phyloP scores from a whole-genome alignment of 257 asterid genomes.

The Solanum gracilifrons region DNA sequence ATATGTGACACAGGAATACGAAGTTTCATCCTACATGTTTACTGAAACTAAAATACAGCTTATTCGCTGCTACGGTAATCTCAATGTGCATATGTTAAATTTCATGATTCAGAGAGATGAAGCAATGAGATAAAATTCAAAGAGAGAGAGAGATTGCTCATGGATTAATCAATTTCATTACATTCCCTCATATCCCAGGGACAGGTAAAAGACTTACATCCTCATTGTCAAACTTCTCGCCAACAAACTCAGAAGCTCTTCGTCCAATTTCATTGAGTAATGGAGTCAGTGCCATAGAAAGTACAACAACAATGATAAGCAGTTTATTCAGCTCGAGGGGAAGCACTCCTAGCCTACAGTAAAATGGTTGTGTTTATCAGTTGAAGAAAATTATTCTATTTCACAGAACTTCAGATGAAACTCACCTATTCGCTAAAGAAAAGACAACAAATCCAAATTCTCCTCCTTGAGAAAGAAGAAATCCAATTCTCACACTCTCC shows the following conservation, averaged over 20 bases:
- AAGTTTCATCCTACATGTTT: neutral
- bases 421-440: slow-evolving; percentile 88
- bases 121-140: neutral
- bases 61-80: neutral
- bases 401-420: slow-evolving; percentile 2
- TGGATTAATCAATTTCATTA: neutral
- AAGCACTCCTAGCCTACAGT: slow-evolving; percentile 90
- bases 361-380: neutral
- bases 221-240: slow-evolving; percentile 48
- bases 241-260: slow-evolving; percentile 60
- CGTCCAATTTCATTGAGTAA: slow-evolving; percentile 81
- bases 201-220: slow-evolving; percentile 38
- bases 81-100: neutral
- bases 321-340: slow-evolving; percentile 98
- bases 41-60: neutral
- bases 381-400: slow-evolving; percentile 4
- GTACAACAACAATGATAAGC: slow-evolving; percentile 93
- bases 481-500: slow-evolving; percentile 92
- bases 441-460: slow-evolving; percentile 96
- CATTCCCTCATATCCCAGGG: neutral
- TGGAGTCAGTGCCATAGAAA: slow-evolving; percentile 97
- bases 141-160: neutral
- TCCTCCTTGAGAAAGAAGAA: slow-evolving; percentile 98
- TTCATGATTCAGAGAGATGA: neutral
- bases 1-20: neutral